These are phyloP conservation scores for Rhododendron vialii DNA, from an alignment of 148 eudicot genomes.

Conservation along the genomic window DNA sequence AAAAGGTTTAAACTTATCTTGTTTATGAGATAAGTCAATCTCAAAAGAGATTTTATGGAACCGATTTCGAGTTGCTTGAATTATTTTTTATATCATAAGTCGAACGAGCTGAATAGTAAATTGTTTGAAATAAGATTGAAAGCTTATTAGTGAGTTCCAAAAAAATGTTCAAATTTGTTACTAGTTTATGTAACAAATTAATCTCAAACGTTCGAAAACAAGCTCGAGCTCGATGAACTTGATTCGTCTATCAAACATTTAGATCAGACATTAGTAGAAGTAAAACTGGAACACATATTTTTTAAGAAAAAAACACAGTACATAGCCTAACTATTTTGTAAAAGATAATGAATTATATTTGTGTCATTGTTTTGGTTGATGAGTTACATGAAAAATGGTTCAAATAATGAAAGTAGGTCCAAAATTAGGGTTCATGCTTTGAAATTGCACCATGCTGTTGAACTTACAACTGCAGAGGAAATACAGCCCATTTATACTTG, in stretches of 20 bases:
- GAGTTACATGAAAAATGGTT: neutral
- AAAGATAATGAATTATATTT: neutral
- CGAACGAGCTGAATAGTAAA: neutral
- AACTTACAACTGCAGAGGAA: neutral
- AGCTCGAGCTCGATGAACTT: neutral
- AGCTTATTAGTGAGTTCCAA: neutral
- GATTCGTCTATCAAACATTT: neutral
- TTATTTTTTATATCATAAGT: neutral
- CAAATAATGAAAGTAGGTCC: neutral
- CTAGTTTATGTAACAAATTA: neutral
- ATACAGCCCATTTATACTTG: neutral
- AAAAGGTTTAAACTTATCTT: no score
- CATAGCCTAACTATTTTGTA: neutral
- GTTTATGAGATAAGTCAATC: no score
- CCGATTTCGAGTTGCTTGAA: neutral
- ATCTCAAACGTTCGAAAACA: neutral
- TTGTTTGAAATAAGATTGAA: neutral
- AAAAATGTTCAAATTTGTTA: neutral
- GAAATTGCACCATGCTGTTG: neutral
- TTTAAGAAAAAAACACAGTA: neutral
- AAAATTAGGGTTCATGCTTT: neutral
- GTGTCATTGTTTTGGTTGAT: neutral
- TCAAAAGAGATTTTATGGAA: no score
- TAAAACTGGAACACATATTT: neutral
- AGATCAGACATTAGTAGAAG: neutral